Conservation (phyloP, 768 basidiomycete species). For the Termitomyces sp. region DNA sequence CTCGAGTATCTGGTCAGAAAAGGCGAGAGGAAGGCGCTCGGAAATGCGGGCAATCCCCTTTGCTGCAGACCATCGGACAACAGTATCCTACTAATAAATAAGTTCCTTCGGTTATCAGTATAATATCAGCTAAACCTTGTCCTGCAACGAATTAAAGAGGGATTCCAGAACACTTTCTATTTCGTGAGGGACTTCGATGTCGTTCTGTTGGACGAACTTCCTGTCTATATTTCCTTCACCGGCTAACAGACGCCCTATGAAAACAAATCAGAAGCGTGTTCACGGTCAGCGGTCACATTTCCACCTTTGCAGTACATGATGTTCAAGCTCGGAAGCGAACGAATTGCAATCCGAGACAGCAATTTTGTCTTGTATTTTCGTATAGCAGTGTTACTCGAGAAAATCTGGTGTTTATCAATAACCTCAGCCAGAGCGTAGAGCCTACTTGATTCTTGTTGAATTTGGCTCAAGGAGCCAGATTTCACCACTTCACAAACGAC, state of each 20-base stretch:
- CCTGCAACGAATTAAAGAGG: conserved; percentile 68
- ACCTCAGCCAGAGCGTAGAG: conserved; percentile 40
- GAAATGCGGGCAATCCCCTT: conserved; percentile 87
- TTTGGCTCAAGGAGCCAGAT: conserved; percentile 48
- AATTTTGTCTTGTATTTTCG: conserved; percentile 69
- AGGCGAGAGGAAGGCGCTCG: conserved; percentile 70
- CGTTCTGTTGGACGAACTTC: conserved; percentile 24
- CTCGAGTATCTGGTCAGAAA: conserved; percentile 76
- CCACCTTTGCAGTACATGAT: conserved; percentile 35
- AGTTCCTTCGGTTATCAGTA: not conserved
- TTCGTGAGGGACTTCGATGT: conserved; percentile 69
- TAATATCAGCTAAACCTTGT: conserved; percentile 51
- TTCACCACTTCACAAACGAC: conserved; percentile 69
- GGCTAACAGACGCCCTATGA: conserved; percentile 25
- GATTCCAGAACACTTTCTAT: conserved; percentile 71
- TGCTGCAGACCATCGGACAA: conserved; percentile 92
- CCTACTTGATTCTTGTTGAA: conserved; percentile 34
- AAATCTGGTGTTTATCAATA: conserved; percentile 32
- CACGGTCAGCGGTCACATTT: conserved; percentile 5
- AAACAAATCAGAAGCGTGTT: not conserved
- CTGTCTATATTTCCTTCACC: conserved; percentile 16
- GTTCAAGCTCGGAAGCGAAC: conserved; percentile 47
- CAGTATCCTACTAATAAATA: conserved; percentile 62
- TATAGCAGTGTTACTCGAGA: conserved; percentile 57
- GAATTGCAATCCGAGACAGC: conserved; percentile 55